phyloP scores from a whole-genome alignment of 2,329 filamentous ascomycete genomes.

The Alternaria viburni region DNA sequence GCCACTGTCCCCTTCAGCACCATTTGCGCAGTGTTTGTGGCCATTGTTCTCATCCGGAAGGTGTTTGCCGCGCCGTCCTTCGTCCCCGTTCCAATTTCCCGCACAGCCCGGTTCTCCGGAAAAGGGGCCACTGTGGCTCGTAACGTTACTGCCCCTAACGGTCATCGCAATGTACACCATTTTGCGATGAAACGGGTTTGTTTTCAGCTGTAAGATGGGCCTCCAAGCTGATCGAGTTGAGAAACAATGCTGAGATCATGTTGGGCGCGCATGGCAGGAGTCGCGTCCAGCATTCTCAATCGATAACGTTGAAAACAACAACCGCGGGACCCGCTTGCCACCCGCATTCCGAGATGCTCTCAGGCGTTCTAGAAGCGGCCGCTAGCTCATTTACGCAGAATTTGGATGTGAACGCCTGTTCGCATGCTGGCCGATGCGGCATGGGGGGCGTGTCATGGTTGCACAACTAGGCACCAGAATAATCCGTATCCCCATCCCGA shows the following conservation, averaged over 20 bases:
- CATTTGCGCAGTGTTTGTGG: not conserved
- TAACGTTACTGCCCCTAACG: conserved; percentile 1
- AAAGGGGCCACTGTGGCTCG: conserved; percentile 14
- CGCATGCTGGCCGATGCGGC: conserved; percentile 26
- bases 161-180: not conserved
- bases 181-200: not conserved
- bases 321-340: conserved; percentile 3
- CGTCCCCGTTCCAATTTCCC: conserved; percentile 13
- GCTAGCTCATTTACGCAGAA: conserved; percentile 20
- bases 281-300: not conserved
- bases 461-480: conserved; percentile 12
- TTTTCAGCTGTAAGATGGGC: not conserved
- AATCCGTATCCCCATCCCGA: conserved; percentile 10
- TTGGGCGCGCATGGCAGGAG: not conserved
- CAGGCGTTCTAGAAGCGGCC: conserved; percentile 22
- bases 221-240: not conserved
- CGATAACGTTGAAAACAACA: not conserved
- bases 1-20: not conserved
- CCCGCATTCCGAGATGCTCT: conserved; percentile 2
- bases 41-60: not conserved
- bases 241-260: not conserved
- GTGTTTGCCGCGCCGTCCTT: conserved; percentile 3
- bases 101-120: conserved; percentile 9
- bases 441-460: conserved; percentile 14
- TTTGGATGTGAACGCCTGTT: conserved; percentile 13